A percentile compares a stretch with the other conserved stretches of the same genome.
These are phyloP conservation scores for Schizochytrium sp. DNA, from an alignment of 108 stramenopile species.

Conservation along the genomic window DNA sequence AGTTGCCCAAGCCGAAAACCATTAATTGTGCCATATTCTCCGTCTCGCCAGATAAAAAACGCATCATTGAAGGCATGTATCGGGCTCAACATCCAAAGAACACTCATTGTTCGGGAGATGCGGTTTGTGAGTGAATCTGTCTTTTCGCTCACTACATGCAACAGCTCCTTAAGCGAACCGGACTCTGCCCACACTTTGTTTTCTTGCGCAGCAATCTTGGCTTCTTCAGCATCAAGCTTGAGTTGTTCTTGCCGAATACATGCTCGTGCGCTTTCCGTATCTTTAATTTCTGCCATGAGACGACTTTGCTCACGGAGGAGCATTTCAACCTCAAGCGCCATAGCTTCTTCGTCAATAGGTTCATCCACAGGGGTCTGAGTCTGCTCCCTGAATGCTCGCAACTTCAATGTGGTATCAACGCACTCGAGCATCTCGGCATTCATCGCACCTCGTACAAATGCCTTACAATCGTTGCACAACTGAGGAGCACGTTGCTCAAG, in stretches of 20 bases:
- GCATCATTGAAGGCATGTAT: slow-evolving; percentile 68
- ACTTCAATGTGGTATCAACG: too few relatives aligned
- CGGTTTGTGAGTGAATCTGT: slow-evolving; percentile 19
- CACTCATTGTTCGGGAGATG: slow-evolving; percentile 16
- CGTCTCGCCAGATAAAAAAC: slow-evolving; percentile 74
- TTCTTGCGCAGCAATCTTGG: background rate
- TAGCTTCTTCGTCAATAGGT: background rate
- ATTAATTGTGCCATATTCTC: slow-evolving; percentile 74
- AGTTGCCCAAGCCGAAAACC: slow-evolving; percentile 70
- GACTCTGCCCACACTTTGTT: slow-evolving; percentile 7
- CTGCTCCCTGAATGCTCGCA: too few relatives aligned
- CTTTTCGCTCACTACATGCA: slow-evolving; percentile 42
- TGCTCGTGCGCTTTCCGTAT: background rate
- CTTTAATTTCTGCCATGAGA: slow-evolving; percentile 1
- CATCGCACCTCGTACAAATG: too few relatives aligned
- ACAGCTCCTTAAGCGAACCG: background rate
- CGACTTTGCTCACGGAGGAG: slow-evolving; percentile 3
- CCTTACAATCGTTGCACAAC: background rate
- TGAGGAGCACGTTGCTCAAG: background rate
- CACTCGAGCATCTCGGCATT: too few relatives aligned
- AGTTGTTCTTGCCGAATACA: background rate
- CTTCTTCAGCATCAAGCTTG: slow-evolving; percentile 18
- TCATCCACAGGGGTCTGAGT: background rate
- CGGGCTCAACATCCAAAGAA: background rate
- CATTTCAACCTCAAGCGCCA: background rate